Base-by-base conservation (phyloP, 805 yeast species). In the Nakazawaea ernobii region DNA sequence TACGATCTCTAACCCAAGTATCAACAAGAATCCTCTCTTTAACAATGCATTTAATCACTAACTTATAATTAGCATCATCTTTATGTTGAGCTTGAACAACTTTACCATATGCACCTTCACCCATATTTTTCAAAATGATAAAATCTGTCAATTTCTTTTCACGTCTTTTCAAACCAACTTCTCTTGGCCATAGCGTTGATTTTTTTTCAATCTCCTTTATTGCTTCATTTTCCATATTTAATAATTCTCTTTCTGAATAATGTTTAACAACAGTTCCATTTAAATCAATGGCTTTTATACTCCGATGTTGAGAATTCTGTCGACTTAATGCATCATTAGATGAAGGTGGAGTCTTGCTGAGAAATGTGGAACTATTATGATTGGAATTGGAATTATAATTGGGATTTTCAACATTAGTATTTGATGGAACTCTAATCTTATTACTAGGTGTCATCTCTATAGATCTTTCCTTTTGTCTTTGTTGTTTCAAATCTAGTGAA, bases 21-120 rank as follows among this genome's bases (percentile, higher is more conserved):
- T 94, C 99, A 9, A 94, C 97, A 57, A 94, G 70, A 57, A 94
- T 94, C 49, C 96, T 76, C 55, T 89, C 96, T 59, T 94, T 94
- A 60, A 87, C 86, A 43, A 94, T 94, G 56, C 95, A 82, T 63
- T 94, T 94, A 49, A 91, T 79, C 14, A 94, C 87, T 36, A 89
- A 84, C 51, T 73, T 77, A 61, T 86, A 83, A 2, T 66, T 65
- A 0, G 77, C 74, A 55, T 86, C 89, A 27, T 74, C 70, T 40
- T 75, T 77, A 58, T 84, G 86, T 61, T 77, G 77, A 4, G 87
- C 94, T 24, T 88, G 72, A 26, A 88, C 84, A 15, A 94, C 99
- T 59, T 88, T 87, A 10, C 99, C 99, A 59, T 94, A 94, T 0
- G 98, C 97, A 35, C 99, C 99, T 62, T 86, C 92, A 1, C 99